phyloP scores from a whole-genome alignment of 768 basidiomycete genomes.

The Clitopilus hobsonii region DNA sequence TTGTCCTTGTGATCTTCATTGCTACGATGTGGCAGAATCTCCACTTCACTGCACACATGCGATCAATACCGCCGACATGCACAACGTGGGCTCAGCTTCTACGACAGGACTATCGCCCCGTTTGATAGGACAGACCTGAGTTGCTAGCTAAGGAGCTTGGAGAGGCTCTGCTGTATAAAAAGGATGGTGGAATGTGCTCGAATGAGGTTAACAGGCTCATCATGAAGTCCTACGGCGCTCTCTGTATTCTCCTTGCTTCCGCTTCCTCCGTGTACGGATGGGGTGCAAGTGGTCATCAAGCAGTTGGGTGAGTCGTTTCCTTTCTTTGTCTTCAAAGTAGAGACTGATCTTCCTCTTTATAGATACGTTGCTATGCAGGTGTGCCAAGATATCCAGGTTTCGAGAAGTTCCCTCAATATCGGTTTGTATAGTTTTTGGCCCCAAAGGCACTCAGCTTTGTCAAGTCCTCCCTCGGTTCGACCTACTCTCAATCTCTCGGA shows the following conservation, averaged over 20 bases:
- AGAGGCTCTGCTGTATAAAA: neutral
- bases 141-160: neutral
- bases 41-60: neutral
- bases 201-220: neutral
- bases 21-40: neutral
- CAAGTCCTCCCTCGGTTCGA: slow-evolving; percentile 36
- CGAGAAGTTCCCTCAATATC: neutral
- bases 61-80: neutral
- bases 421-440: slow-evolving; percentile 37
- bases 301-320: slow-evolving; percentile 30
- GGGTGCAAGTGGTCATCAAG: slow-evolving; percentile 39
- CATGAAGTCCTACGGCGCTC: slow-evolving; percentile 7
- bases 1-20: slow-evolving; percentile 1
- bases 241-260: slow-evolving; percentile 8
- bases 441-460: slow-evolving; percentile 45
- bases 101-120: neutral
- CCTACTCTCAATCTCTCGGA: slow-evolving; percentile 40
- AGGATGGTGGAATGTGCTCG: neutral
- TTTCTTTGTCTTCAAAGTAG: neutral
- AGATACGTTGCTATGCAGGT: slow-evolving; percentile 37
- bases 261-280: slow-evolving; percentile 25
- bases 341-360: neutral
- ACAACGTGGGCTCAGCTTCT: neutral
- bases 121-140: neutral
- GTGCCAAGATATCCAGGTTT: neutral